Evolutionary conservation across 306 rosid genomes (phyloP), one percentile per base, ranked within the genome.

Genomic region (Prosopis cineraria): DNA sequence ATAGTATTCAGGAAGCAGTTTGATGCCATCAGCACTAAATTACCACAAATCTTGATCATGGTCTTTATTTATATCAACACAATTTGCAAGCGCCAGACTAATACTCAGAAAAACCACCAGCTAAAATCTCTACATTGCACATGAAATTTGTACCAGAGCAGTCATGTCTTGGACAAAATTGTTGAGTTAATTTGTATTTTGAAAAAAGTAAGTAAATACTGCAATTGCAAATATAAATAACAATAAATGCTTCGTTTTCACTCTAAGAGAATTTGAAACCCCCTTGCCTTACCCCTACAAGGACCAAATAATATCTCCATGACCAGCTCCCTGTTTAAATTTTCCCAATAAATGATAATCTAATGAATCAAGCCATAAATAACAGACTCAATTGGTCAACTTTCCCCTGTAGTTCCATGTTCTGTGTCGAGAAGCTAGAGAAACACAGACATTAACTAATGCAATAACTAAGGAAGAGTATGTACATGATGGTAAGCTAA

Each of bases 1-100:
- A 74, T 45, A 45, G 80, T 33, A 56, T 30, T 16, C 58, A 3
- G 68, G 76, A 85, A 75, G 63, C 55, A 36, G 48, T 78, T 6
- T 65, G 77, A 78, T 63, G 56, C 56, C 67, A 72, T 74, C 24
- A 56, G 41, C 12, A 44, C 30, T 44, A 33, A 65, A 34, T 41
- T 41, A 30, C 58, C 19, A 45, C 34, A 20, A 77, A 77, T 6
- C 65, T 33, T 53, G 37, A 63, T 7, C 7, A 16, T 24, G 41
- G 34, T 39, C 47, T 76, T 39, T 30, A 30, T 19, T 36, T 37
- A 65, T 64, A 41, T 41, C 36, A 66, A 69, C 31, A 60, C 33
- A 64, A 19, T 66, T 66, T 66, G 44, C 33, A 66, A 66, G 17
- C 30, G 48, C 53, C 16, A 31, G 68, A 50, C 39, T 59, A 36